These are phyloP conservation scores for Rosa lucieae DNA, from an alignment of 306 rosid species.

Conservation along the genomic window DNA sequence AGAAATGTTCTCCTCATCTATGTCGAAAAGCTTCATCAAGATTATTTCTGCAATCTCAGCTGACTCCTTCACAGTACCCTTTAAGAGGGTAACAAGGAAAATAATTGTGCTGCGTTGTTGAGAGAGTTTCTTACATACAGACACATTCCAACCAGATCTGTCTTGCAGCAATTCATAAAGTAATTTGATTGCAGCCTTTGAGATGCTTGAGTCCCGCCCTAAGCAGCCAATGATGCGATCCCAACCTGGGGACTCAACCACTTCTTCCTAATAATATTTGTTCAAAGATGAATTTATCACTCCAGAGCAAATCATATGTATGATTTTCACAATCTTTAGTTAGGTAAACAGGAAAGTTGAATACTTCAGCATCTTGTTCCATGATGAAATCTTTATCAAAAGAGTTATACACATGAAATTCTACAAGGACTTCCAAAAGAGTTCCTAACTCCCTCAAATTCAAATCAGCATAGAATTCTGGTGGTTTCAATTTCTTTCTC, in stretches of 20 bases:
- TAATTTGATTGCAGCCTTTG: constrained; percentile 63
- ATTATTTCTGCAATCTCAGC: constrained; percentile 64
- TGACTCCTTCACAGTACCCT: constrained; percentile 44
- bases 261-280: constrained; percentile 47
- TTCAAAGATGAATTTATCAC: constrained; percentile 18
- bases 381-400: neutral
- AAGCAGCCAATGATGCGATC: constrained; percentile 58
- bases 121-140: constrained; percentile 62
- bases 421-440: neutral
- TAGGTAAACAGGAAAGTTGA: neutral
- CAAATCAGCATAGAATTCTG: neutral
- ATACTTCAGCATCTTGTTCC: neutral
- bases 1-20: constrained; percentile 52
- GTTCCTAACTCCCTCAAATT: neutral
- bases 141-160: constrained; percentile 62
- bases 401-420: neutral
- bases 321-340: neutral
- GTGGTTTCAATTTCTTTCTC: neutral
- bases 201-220: constrained; percentile 50
- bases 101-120: constrained; percentile 44
- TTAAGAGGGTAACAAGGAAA: constrained; percentile 56
- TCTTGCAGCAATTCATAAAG: constrained; percentile 64
- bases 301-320: neutral
- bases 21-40: constrained; percentile 58
- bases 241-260: constrained; percentile 64